These are phyloP conservation scores for Paramecium biaurelia DNA, from an alignment of 73 alveolate species.

Conservation along the genomic window DNA sequence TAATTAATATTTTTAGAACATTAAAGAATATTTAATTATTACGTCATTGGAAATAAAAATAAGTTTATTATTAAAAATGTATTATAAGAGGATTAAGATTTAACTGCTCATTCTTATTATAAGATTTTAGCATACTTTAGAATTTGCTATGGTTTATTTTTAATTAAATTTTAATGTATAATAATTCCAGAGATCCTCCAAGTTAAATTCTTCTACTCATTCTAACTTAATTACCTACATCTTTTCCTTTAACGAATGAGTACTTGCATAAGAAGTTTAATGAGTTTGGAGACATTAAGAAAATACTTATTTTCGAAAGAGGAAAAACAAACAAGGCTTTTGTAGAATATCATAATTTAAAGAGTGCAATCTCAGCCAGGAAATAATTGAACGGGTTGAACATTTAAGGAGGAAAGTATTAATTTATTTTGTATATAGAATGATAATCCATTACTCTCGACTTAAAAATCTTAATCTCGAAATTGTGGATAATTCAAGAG, in stretches of 20 bases:
- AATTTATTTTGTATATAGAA: background rate
- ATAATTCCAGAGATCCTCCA: conserved; percentile 42
- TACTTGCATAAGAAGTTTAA: background rate
- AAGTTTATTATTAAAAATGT: background rate
- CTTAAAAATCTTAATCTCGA: conserved; percentile 17
- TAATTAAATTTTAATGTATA: background rate
- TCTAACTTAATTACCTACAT: background rate
- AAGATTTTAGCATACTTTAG: background rate
- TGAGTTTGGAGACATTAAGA: conserved; percentile 24
- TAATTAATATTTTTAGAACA: background rate
- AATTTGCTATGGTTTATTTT: background rate
- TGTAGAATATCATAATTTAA: background rate
- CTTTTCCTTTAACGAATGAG: conserved; percentile 32
- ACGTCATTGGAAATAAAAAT: background rate
- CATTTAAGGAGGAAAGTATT: background rate
- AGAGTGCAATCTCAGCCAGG: conserved; percentile 15
- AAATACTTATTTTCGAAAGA: conserved; percentile 41
- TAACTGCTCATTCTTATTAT: background rate
- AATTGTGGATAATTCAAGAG: conserved; percentile 37
- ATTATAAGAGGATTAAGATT: background rate
- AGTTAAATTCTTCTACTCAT: conserved; percentile 35
- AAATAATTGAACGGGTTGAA: background rate
- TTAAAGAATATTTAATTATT: background rate
- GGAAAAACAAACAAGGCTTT: conserved; percentile 43
- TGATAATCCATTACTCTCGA: conserved; percentile 33